These are phyloP conservation scores for Solanum peruvianum DNA, from an alignment of 257 asterid species.

Conservation along the genomic window DNA sequence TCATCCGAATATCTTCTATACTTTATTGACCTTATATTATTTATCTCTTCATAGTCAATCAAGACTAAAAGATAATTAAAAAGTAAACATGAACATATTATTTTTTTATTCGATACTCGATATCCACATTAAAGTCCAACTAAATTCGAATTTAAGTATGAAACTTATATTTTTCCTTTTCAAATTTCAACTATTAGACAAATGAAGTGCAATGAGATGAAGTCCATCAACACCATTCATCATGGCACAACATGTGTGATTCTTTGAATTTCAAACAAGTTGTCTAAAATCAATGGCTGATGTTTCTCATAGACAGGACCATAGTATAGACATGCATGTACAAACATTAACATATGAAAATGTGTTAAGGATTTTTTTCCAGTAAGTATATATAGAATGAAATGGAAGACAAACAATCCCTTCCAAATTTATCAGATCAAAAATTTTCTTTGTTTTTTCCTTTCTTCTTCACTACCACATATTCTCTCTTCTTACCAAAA, in stretches of 20 bases:
- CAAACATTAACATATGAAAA: neutral
- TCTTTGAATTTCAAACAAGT: neutral
- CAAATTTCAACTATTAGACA: neutral
- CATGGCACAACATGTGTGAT: neutral
- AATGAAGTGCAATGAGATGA: neutral
- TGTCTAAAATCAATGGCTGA: neutral
- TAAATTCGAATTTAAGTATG: too few species aligned
- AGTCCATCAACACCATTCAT: neutral
- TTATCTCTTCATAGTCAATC: neutral
- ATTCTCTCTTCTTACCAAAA: neutral
- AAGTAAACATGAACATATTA: neutral
- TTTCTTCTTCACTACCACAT: conserved; percentile 2
- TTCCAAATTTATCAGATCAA: neutral
- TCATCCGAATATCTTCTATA: neutral
- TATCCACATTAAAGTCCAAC: too few species aligned
- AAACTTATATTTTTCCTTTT: neutral
- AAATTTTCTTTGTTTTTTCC: neutral
- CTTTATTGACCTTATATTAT: neutral
- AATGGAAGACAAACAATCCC: neutral
- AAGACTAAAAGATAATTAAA: neutral
- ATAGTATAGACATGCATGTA: neutral
- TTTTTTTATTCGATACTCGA: too few species aligned
- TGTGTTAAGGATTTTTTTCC: neutral
- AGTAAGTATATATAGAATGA: neutral
- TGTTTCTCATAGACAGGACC: neutral